Evolutionary conservation across 805 yeast genomes (phyloP).

Genomic region (Candida piceae): DNA sequence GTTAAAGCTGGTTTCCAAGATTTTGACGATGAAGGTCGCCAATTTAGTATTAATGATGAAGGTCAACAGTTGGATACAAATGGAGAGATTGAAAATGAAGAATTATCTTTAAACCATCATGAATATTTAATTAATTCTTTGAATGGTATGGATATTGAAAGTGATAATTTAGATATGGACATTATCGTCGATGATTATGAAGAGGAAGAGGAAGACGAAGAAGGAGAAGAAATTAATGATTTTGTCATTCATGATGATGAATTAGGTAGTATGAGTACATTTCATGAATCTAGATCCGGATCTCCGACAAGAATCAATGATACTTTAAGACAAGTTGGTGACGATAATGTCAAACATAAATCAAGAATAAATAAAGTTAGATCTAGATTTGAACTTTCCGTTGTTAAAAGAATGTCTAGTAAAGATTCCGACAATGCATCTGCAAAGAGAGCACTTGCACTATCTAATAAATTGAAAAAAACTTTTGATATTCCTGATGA

Average conservation of each 20-base stretch:
- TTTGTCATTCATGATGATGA: no score
- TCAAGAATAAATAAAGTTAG: conserved; percentile 9
- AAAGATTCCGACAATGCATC: conserved; percentile 8
- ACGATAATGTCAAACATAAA: no score
- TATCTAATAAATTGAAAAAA: conserved; percentile 31
- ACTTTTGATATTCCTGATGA: conserved; percentile 44
- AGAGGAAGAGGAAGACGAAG: no score
- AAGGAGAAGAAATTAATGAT: no score
- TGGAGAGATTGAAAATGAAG: background rate
- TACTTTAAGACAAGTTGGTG: no score
- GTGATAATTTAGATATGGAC: no score
- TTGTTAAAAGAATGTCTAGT: conserved; percentile 26
- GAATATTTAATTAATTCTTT: no score
- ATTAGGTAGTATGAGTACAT: no score
- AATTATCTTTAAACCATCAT: no score
- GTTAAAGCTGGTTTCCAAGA: conserved; percentile 40
- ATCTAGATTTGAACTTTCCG: conserved; percentile 30
- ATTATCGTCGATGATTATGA: no score
- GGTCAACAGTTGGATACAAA: background rate
- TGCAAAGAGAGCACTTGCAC: conserved; percentile 31
- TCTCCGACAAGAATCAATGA: background rate
- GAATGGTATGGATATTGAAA: no score
- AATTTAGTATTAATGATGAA: conserved; percentile 25
- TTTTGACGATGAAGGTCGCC: conserved; percentile 26
- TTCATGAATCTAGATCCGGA: no score